Evolutionary conservation across 2,329 filamentous ascomycete species (phyloP).

Genomic region (Pyrenophora teres): DNA sequence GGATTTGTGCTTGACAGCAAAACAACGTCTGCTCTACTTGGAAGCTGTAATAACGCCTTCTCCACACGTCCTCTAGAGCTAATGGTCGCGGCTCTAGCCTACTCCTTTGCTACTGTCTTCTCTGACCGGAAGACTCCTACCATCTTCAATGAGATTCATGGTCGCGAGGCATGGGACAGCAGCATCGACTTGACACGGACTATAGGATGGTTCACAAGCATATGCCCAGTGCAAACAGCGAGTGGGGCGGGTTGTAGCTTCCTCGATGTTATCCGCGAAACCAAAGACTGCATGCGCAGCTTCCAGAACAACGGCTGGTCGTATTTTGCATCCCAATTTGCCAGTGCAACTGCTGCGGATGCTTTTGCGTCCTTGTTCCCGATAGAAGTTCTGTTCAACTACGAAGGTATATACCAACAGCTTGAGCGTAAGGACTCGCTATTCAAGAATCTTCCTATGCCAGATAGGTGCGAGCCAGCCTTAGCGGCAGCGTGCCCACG

Average conservation of each 20-base stretch:
- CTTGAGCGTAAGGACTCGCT: not conserved
- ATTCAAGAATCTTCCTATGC: not conserved
- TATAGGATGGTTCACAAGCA: slow-evolving; percentile 62
- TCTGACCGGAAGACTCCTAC: slow-evolving; percentile 26
- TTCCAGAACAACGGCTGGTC: not conserved
- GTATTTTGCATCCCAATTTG: not conserved
- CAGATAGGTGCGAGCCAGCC: no score
- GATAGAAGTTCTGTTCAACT: not conserved
- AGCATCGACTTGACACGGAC: slow-evolving; percentile 61
- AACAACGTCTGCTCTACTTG: no score
- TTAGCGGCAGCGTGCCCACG: not conserved
- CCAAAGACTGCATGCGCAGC: not conserved
- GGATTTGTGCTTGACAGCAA: no score
- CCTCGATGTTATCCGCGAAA: not conserved
- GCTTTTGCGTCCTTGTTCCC: not conserved
- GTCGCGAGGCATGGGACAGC: slow-evolving; percentile 46
- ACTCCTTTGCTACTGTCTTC: no score
- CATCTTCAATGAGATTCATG: slow-evolving; percentile 41
- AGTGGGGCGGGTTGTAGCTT: not conserved
- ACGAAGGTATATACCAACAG: not conserved
- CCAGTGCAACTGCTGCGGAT: not conserved
- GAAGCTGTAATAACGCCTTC: no score
- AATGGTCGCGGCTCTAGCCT: not conserved
- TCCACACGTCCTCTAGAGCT: not conserved
- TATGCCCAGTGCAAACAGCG: no score